Conservation (phyloP, 768 basidiomycete genomes). For the Gelatoporia subvermispora region DNA sequence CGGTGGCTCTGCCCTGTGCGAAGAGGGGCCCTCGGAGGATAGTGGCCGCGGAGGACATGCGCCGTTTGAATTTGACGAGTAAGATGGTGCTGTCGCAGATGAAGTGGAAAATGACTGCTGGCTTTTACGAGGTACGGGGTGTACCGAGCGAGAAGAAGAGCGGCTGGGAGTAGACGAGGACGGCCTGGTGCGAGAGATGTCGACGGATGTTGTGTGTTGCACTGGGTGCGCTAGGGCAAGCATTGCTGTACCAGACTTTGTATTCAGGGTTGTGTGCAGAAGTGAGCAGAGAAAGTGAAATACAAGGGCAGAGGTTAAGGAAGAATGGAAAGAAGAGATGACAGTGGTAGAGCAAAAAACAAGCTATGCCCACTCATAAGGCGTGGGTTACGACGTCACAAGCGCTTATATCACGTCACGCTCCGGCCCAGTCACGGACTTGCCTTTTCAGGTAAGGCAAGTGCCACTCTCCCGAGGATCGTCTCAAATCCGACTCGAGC, state of each 20-base stretch:
- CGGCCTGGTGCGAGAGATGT: slow-evolving; percentile 15
- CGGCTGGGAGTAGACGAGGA: slow-evolving; percentile 14
- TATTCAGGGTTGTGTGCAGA: slow-evolving; percentile 5
- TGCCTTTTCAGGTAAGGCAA: background rate
- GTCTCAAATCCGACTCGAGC: slow-evolving; percentile 3
- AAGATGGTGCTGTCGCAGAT: slow-evolving; percentile 20
- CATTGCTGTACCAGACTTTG: slow-evolving; percentile 10
- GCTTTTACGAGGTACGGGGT: slow-evolving; percentile 15
- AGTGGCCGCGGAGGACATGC: slow-evolving; percentile 25
- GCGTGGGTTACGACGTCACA: too few species aligned
- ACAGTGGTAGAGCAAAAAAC: slow-evolving; percentile 15
- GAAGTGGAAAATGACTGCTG: slow-evolving; percentile 12
- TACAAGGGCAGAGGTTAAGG: slow-evolving; percentile 1
- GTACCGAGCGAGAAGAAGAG: slow-evolving; percentile 13
- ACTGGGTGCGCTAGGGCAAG: slow-evolving; percentile 21
- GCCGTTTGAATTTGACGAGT: slow-evolving; percentile 21
- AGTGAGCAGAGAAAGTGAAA: background rate
- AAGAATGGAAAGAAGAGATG: slow-evolving; percentile 9
- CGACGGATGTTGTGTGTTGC: slow-evolving; percentile 17
- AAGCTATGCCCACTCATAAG: background rate
- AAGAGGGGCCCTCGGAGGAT: slow-evolving; percentile 23
- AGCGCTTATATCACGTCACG: too few species aligned
- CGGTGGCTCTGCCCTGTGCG: slow-evolving; percentile 18
- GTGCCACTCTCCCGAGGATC: slow-evolving; percentile 1
- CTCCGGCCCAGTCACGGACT: too few species aligned